Evolutionary conservation across 2,329 filamentous ascomycete species (phyloP).

Genomic region (Fusarium austroafricanum): DNA sequence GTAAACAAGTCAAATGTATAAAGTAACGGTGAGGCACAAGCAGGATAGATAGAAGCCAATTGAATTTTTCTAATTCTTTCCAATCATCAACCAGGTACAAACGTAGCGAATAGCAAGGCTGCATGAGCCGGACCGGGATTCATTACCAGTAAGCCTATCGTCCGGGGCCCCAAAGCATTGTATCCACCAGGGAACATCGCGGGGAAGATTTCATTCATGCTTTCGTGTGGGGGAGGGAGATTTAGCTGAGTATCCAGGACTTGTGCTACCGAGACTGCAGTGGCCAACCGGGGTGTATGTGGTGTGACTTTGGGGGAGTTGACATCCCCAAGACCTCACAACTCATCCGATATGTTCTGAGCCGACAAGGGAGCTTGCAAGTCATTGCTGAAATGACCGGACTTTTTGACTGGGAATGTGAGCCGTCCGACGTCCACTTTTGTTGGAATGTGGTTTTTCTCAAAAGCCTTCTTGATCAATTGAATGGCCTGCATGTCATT

Average conservation of each 20-base stretch:
- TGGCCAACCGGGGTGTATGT: slow-evolving; percentile 28
- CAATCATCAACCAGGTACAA: slow-evolving; percentile 1
- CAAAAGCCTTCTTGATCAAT: slow-evolving; percentile 47
- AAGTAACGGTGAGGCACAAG: neutral
- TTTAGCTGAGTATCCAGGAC: neutral
- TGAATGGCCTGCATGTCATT: slow-evolving; percentile 46
- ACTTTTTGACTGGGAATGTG: slow-evolving; percentile 44
- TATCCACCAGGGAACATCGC: slow-evolving; percentile 17
- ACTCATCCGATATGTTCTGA: slow-evolving; percentile 27
- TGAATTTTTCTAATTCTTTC: neutral
- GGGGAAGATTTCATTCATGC: slow-evolving; percentile 21
- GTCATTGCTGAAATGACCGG: neutral
- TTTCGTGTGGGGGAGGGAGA: slow-evolving; percentile 26
- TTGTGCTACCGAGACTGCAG: neutral
- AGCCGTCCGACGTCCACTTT: slow-evolving; percentile 47
- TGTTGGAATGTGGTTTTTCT: slow-evolving; percentile 45
- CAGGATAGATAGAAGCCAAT: neutral
- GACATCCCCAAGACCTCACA: slow-evolving; percentile 13
- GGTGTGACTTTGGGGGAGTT: slow-evolving; percentile 40
- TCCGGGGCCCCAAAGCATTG: slow-evolving; percentile 33
- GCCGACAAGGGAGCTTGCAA: slow-evolving; percentile 4
- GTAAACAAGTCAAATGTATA: neutral
- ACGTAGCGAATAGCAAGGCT: neutral
- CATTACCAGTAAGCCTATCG: slow-evolving; percentile 3
- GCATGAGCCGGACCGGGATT: slow-evolving; percentile 31